These are phyloP conservation scores for Boletus reticulatus DNA, from an alignment of 768 basidiomycete species.

Conservation along the genomic window DNA sequence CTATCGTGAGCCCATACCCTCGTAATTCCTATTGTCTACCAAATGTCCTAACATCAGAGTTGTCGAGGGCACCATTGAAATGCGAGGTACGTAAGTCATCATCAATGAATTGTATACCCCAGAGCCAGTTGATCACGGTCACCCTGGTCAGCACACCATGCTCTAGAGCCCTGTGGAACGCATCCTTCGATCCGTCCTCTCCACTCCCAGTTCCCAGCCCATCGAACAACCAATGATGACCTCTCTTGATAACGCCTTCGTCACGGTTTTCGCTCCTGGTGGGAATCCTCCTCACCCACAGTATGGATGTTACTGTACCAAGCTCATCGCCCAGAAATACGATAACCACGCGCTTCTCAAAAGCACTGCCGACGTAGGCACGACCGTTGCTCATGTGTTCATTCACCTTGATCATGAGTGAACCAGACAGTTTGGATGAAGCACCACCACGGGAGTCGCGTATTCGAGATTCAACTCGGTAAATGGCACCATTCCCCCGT, in stretches of 20 bases:
- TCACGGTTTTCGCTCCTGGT: slow-evolving; percentile 56
- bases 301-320: slow-evolving; percentile 56
- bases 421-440: slow-evolving; percentile 67
- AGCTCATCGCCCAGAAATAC: slow-evolving; percentile 51
- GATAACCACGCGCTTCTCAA: slow-evolving; percentile 38
- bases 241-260: slow-evolving; percentile 56
- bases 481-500: slow-evolving; percentile 2
- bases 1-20: slow-evolving; percentile 44
- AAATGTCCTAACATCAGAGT: slow-evolving; percentile 33
- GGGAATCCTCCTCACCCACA: slow-evolving; percentile 35
- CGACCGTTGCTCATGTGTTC: slow-evolving; percentile 50
- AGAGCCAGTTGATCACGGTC: neutral
- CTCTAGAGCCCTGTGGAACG: slow-evolving; percentile 41
- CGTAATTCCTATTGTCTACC: neutral
- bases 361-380: slow-evolving; percentile 40
- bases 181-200: neutral
- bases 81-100: slow-evolving; percentile 43
- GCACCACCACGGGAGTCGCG: slow-evolving; percentile 55
- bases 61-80: slow-evolving; percentile 49
- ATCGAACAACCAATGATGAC: slow-evolving; percentile 51
- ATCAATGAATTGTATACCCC: neutral
- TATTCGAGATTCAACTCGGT: slow-evolving; percentile 62
- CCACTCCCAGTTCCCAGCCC: slow-evolving; percentile 18
- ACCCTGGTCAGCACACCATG: slow-evolving; percentile 38
- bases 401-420: slow-evolving; percentile 50